Evolutionary conservation across 768 basidiomycete genomes (phyloP).

Genomic region (Pleurotus eryngii): DNA sequence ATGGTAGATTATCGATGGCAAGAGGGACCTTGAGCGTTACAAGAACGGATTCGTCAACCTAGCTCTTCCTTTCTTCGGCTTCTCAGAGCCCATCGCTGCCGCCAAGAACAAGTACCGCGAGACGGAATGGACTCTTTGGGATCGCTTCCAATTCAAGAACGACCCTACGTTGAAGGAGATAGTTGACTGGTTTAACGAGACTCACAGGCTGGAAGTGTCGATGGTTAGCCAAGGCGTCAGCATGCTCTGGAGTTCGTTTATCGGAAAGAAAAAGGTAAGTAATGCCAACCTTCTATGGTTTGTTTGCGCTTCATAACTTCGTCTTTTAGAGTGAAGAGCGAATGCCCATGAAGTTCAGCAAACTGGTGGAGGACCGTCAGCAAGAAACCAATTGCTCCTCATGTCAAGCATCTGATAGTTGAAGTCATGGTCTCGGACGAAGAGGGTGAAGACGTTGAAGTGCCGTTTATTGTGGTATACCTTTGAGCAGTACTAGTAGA

Average conservation of each 20-base stretch:
- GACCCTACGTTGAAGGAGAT: conserved; percentile 88
- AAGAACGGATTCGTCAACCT: conserved; percentile 99
- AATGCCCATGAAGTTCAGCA: conserved; percentile 84
- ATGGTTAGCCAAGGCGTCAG: conserved; percentile 99
- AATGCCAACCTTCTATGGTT: neutral
- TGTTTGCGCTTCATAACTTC: neutral
- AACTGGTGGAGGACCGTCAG: conserved; percentile 88
- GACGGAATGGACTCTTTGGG: conserved; percentile 97
- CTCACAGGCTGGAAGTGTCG: conserved; percentile 82
- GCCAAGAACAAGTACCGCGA: conserved; percentile 83
- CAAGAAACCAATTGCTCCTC: conserved; percentile 87
- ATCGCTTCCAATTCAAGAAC: conserved; percentile 89
- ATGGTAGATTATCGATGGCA: conserved; percentile 89
- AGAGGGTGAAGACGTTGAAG: conserved; percentile 94
- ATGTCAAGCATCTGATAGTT: conserved; percentile 81
- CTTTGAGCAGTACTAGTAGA: neutral
- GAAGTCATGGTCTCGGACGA: conserved; percentile 95
- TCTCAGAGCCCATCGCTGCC: conserved; percentile 94
- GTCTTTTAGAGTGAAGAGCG: conserved; percentile 74
- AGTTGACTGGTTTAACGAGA: conserved; percentile 75
- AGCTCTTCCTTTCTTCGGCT: conserved; percentile 97
- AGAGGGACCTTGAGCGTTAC: conserved; percentile 89
- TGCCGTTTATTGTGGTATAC: conserved; percentile 22
- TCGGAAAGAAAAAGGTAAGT: conserved; percentile 87
- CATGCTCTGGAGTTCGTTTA: conserved; percentile 96